Evolutionary conservation across 768 basidiomycete species (phyloP).

Genomic region (Tricholoma terreum): DNA sequence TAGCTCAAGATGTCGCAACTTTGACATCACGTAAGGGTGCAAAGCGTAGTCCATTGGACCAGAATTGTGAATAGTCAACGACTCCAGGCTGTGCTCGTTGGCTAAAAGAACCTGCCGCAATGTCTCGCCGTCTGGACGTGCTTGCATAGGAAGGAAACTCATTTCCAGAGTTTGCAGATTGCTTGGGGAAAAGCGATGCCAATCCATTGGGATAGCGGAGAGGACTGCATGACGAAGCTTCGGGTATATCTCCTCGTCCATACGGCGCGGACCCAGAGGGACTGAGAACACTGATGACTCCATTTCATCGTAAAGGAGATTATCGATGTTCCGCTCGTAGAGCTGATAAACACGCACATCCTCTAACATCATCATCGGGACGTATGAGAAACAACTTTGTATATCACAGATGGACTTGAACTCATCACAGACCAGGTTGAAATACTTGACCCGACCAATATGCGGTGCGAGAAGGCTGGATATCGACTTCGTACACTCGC

Average conservation of each 20-base stretch:
- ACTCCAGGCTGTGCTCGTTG: conserved; percentile 8
- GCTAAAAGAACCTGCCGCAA: conserved; percentile 1
- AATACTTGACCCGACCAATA: conserved; percentile 1
- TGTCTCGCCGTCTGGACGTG: neutral
- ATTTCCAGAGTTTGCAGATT: conserved; percentile 4
- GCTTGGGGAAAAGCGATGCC: conserved; percentile 5
- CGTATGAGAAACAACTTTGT: neutral
- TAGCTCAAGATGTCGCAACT: neutral
- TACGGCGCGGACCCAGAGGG: neutral
- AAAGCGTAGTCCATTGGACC: neutral
- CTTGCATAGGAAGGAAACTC: neutral
- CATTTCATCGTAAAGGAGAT: neutral
- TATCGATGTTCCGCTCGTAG: neutral
- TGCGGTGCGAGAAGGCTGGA: neutral
- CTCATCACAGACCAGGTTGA: conserved; percentile 5
- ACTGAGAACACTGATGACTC: neutral
- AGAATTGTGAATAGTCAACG: neutral
- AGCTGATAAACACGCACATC: neutral
- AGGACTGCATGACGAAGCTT: neutral
- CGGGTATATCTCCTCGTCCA: neutral
- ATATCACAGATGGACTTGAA: neutral
- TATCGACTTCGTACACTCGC: neutral
- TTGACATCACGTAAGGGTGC: neutral
- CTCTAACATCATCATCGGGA: conserved; percentile 1
- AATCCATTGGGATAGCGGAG: conserved; percentile 1